Base-by-base conservation (phyloP, 2,329 filamentous ascomycete species). In the Fusarium transvaalense region DNA sequence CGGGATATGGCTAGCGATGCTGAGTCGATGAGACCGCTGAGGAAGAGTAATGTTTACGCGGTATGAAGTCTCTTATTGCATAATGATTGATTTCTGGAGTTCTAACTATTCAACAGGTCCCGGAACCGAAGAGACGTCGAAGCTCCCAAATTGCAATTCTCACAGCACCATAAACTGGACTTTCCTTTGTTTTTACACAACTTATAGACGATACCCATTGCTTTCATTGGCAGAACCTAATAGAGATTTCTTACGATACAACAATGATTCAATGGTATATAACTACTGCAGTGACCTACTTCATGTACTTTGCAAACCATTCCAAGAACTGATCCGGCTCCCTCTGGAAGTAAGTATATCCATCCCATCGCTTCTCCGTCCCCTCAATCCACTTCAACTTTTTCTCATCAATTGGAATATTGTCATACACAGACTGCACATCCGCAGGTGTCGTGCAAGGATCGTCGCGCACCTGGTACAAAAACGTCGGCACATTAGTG, bases 1-100 rank as follows among this genome's bases (percentile, higher is more conserved):
- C 61, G 53, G 6, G 71, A 74, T 31, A 10, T 65, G 43, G 50
- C 31, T 6, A 75, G 73, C 47, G 73, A 75, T 34, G 61, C 65
- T 3, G 71, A 62, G 10, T 75, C 73, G 3, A 74, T 66, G 13
- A 13, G 61, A 3, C 68, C 72, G 2, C 29, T 75, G 1, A 72
- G 66, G 32, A 72, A 56, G 31, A 69, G 74, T n/a, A 46, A 65
- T 5, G 14, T 15, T 35, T 75, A 60, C 27, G 43, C 68, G 25
- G 61, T 71, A 58, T 73, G 50, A 66, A 15, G 13, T 10, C 17
- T 10, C 13, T 32, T n/a, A 12, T 13, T 23, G 8, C 10, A 13
- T 5, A 1, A 35, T 17, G 5, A 17, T 23, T 10, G 6, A 23
- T 3, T 15, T 10, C 5, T 5, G 10, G 15, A 10, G 8, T 8